Evolutionary conservation across 2,329 filamentous ascomycete genomes (phyloP).

Genomic region (Dendrostoma leiphaemia): DNA sequence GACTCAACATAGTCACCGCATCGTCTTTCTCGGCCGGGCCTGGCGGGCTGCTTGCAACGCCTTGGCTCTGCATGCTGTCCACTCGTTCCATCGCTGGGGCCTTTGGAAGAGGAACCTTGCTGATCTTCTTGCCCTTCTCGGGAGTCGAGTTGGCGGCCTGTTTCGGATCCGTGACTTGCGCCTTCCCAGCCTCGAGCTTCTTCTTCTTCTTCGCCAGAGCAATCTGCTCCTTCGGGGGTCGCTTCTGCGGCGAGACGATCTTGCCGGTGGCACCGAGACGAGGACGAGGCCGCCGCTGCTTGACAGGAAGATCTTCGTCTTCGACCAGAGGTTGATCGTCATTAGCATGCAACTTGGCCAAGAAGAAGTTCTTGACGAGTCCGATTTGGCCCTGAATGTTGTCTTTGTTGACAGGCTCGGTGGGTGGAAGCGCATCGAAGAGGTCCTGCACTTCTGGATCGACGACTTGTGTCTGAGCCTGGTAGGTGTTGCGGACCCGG

Average conservation of each 20-base stretch:
- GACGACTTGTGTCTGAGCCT: slow-evolving; percentile 68
- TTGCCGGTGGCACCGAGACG: slow-evolving; percentile 71
- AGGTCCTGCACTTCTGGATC: slow-evolving; percentile 57
- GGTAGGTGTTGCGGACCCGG: slow-evolving; percentile 80
- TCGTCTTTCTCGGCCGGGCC: slow-evolving; percentile 55
- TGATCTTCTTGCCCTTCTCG: slow-evolving; percentile 48
- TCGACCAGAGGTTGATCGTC: slow-evolving; percentile 81
- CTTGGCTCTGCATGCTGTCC: slow-evolving; percentile 57
- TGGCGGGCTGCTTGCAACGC: slow-evolving; percentile 62
- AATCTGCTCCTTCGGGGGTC: slow-evolving; percentile 77
- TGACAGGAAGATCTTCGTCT: slow-evolving; percentile 90
- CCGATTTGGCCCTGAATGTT: slow-evolving; percentile 79
- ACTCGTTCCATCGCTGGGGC: slow-evolving; percentile 55
- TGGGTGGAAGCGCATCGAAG: slow-evolving; percentile 66
- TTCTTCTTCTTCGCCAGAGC: slow-evolving; percentile 86
- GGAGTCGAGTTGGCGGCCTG: slow-evolving; percentile 33
- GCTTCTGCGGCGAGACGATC: slow-evolving; percentile 81
- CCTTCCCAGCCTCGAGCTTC: slow-evolving; percentile 59
- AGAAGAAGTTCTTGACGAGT: slow-evolving; percentile 87
- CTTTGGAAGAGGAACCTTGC: slow-evolving; percentile 38
- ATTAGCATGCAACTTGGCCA: slow-evolving; percentile 82
- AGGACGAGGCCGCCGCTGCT: slow-evolving; percentile 78
- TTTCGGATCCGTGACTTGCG: slow-evolving; percentile 48
- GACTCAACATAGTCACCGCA: slow-evolving; percentile 74
- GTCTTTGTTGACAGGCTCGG: slow-evolving; percentile 76